Evolutionary conservation across 768 basidiomycete species (phyloP).

Genomic region (Rickenella mellea): DNA sequence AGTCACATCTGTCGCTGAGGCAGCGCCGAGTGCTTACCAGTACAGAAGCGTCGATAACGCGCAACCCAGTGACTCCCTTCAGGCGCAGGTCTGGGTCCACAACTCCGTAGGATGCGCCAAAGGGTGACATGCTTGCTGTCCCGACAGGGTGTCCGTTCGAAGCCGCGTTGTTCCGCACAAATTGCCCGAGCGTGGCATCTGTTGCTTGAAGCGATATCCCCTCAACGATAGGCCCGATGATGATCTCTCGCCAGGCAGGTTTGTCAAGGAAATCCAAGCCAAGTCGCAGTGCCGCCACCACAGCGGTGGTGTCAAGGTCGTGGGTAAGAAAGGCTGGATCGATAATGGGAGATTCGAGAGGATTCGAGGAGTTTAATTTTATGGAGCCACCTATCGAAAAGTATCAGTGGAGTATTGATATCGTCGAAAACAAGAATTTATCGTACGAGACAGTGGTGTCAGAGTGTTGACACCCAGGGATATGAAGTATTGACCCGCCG

Average conservation of each 20-base stretch:
- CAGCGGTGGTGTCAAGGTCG: constrained; percentile 9
- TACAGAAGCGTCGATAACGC: constrained; percentile 22
- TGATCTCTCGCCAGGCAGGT: constrained; percentile 4
- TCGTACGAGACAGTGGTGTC: too few species aligned
- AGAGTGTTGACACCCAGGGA: too few species aligned
- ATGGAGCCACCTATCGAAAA: constrained; percentile 9
- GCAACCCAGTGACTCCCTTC: constrained; percentile 31
- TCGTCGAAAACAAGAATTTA: too few species aligned
- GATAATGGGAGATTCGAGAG: constrained; percentile 25
- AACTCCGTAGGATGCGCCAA: constrained; percentile 23
- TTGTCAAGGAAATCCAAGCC: constrained; percentile 2
- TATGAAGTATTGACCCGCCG: too few species aligned
- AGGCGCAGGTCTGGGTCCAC: constrained; percentile 33
- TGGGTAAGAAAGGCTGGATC: constrained; percentile 27
- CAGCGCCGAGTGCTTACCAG: constrained; percentile 10
- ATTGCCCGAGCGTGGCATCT: constrained; percentile 12
- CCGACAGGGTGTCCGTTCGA: constrained; percentile 19
- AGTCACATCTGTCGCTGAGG: too few species aligned
- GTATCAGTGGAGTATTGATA: too few species aligned
- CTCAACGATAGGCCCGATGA: constrained; percentile 12
- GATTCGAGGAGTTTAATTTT: constrained; percentile 4
- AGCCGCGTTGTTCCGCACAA: constrained; percentile 8
- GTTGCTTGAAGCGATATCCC: too few species aligned
- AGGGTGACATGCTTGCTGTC: constrained; percentile 33
- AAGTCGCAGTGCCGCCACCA: constrained; percentile 4